phyloP scores from a whole-genome alignment of 352 stramenopile genomes.

The Pythium plurisporium region DNA sequence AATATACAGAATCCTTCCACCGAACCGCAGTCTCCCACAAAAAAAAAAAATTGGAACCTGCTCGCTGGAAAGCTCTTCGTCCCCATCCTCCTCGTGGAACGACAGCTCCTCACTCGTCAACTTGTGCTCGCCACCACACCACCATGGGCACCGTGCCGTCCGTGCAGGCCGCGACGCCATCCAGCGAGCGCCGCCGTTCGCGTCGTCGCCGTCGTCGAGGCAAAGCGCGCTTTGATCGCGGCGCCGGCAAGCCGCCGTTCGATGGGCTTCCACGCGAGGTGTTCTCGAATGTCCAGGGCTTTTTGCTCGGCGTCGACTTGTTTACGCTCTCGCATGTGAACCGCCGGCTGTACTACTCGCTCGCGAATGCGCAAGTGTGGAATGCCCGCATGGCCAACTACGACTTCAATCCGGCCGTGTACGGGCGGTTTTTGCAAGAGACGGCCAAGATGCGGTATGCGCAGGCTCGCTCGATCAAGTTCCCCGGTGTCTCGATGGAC shows the following conservation, averaged over 20 bases:
- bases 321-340: slow-evolving; percentile 34
- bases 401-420: slow-evolving; percentile 22
- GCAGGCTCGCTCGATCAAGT: slow-evolving; percentile 16
- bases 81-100: no score
- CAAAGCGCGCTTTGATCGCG: not conserved
- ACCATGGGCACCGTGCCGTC: slow-evolving; percentile 13
- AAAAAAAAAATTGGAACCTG: not conserved
- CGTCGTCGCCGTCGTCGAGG: slow-evolving; percentile 3
- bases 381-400: slow-evolving; percentile 20
- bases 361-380: slow-evolving; percentile 7
- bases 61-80: not conserved
- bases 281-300: slow-evolving; percentile 21
- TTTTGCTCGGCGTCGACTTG: slow-evolving; percentile 27
- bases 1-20: not conserved
- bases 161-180: not conserved
- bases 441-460: slow-evolving; percentile 25
- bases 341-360: slow-evolving; percentile 4
- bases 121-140: not conserved
- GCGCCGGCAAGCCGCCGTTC: not conserved
- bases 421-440: slow-evolving; percentile 15
- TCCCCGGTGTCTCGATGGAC: slow-evolving; percentile 14
- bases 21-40: no score
- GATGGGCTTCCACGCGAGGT: slow-evolving; percentile 21
- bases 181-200: not conserved
- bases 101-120: not conserved